Base-by-base conservation (phyloP, 176 grass and related monocot species). In the Eragrostis nindensis region DNA sequence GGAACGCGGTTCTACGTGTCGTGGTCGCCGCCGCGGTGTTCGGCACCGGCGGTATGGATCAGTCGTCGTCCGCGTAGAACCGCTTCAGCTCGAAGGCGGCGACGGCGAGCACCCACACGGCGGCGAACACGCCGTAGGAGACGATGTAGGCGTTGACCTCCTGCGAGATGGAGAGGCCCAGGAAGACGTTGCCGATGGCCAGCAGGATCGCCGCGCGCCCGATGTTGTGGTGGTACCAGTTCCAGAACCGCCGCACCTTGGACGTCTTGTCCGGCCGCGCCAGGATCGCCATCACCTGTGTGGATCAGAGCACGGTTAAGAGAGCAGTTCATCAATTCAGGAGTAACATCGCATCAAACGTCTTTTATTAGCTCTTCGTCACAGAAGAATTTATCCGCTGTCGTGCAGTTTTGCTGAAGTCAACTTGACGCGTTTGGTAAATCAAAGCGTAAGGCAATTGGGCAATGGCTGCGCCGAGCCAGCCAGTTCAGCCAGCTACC, bases 211-310 rank as follows among this genome's bases (percentile, higher is more conserved):
- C 86, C 18, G 72, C 62, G 21, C 95, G 74, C 2, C 95, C 95
- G 68, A 92, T 62, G 77, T 80, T 88, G 92, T 94, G 92, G 87
- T 98, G 95, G 85, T 85, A 92, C 92, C 90, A 98, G 80, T 98
- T 98, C 95, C 95, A 98, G 83, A 87, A 94, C 80, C 89, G 89
- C 6, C 95, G 83, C 43, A 88, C 82, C 83, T 98, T 98, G 13
- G 95, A 90, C 54, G 80, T 63, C 86, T 92, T 92, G 45, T 87
- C 73, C 22, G 95, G 95, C 68, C 95, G 73, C 42, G 88, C 90
- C 26, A 98, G 81, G 59, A 98, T 22, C 46, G 92, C 92, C 80
- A 68, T 36, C 63, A 98, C 83, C 95, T 97, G 50, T 97, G 50
- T 14, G 22, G 15, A n/a, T 17, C 7, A 9, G 7, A 44, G 5